These are phyloP conservation scores for Paraconiothyrium sp. DNA, from an alignment of 2,329 filamentous ascomycete species.

Conservation along the genomic window DNA sequence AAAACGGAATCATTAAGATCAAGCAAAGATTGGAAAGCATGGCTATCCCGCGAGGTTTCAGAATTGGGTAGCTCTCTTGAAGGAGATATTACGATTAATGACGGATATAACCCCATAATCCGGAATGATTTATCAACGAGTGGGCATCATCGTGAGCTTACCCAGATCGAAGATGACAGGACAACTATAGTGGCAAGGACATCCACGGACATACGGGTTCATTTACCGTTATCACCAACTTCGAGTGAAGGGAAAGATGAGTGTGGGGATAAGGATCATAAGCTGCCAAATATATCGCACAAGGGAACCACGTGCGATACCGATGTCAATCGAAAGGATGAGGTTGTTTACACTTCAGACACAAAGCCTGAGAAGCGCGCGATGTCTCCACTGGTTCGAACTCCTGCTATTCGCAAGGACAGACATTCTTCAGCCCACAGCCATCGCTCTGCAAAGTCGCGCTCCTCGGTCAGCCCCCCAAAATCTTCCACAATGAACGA, in stretches of 20 bases:
- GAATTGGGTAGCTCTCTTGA: constrained; percentile 43
- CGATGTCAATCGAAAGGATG: background rate
- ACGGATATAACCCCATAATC: constrained; percentile 27
- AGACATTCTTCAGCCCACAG: constrained; percentile 15
- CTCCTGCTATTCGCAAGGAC: background rate
- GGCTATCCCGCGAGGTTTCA: constrained; percentile 57
- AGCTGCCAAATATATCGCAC: background rate
- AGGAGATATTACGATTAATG: constrained; percentile 40
- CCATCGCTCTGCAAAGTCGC: constrained; percentile 22
- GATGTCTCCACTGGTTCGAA: background rate
- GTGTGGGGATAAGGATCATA: background rate
- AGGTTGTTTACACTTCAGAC: background rate
- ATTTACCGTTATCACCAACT: background rate
- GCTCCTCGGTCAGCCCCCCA: constrained; percentile 25
- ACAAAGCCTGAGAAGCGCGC: background rate
- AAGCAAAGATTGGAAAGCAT: constrained; percentile 58
- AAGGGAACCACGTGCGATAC: background rate
- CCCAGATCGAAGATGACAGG: constrained; percentile 41
- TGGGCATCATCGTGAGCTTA: constrained; percentile 30
- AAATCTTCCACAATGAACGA: constrained; percentile 55
- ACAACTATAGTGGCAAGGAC: constrained; percentile 29
- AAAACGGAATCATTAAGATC: constrained; percentile 34
- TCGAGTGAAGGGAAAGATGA: constrained; percentile 6
- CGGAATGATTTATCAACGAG: constrained; percentile 9
- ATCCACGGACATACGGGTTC: constrained; percentile 21